Evolutionary conservation across 441 rosid genomes (phyloP).

Genomic region (Gossypium laxum): DNA sequence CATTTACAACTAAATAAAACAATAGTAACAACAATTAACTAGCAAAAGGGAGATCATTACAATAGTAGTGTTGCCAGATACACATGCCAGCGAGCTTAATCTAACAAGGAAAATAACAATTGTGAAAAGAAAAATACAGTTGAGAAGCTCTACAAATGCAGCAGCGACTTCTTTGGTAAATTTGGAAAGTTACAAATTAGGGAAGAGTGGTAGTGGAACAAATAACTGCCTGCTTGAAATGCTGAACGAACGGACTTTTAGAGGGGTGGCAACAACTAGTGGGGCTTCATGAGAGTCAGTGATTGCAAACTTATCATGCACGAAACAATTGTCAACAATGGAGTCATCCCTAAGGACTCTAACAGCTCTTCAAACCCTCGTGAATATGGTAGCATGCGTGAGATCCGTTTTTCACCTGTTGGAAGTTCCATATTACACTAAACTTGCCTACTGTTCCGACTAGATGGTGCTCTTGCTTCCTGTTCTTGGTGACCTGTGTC

Average conservation of each 20-base stretch:
- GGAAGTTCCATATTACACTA: conserved; percentile 92
- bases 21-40: too few relatives aligned
- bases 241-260: conserved; percentile 94
- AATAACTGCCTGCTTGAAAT: conserved; percentile 62
- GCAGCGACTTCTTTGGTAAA: too few relatives aligned
- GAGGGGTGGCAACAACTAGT: conserved; percentile 77
- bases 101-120: background rate
- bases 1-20: too few relatives aligned
- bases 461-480: conserved; percentile 91
- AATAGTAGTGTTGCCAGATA: too few relatives aligned
- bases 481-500: conserved; percentile 71
- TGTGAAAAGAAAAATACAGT: too few relatives aligned
- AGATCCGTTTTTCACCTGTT: conserved; percentile 45
- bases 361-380: conserved; percentile 90
- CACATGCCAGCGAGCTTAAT: too few relatives aligned
- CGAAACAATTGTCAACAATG: conserved; percentile 87
- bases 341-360: conserved; percentile 80
- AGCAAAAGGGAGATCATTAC: too few relatives aligned
- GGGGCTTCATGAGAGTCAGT: conserved; percentile 90
- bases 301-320: conserved; percentile 89
- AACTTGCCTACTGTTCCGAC: conserved; percentile 55
- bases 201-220: background rate
- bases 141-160: too few relatives aligned
- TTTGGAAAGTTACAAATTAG: background rate
- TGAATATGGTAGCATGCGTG: conserved; percentile 82